These are phyloP conservation scores for Cyberlindnera samutprakarnensis DNA, from an alignment of 805 yeast genomes.

Conservation along the genomic window DNA sequence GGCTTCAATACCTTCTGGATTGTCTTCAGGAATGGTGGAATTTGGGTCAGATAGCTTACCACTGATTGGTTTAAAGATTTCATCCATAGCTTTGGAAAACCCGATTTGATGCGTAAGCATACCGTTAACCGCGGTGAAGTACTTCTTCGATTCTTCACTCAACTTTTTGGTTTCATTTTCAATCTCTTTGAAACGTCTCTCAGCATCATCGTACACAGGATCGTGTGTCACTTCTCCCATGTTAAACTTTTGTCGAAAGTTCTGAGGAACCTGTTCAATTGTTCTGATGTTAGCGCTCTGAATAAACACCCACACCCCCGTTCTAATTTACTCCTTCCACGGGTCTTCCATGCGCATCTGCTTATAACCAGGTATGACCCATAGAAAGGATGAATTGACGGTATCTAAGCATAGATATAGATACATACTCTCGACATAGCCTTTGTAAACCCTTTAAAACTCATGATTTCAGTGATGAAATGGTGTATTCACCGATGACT, in stretches of 20 bases:
- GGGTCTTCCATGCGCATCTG: too few species aligned
- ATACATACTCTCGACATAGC: conserved; percentile 50
- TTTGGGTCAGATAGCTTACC: conserved; percentile 90
- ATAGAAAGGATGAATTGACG: too few species aligned
- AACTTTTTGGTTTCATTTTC: conserved; percentile 85
- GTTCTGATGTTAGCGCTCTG: conserved; percentile 8
- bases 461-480: conserved; percentile 53
- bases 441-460: conserved; percentile 81
- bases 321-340: too few species aligned
- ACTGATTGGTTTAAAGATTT: conserved; percentile 90
- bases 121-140: conserved; percentile 85
- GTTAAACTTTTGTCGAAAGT: conserved; percentile 81
- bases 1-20: conserved; percentile 94
- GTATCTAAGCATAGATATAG: too few species aligned
- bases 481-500: too few species aligned
- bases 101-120: conserved; percentile 93
- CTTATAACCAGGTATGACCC: too few species aligned
- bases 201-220: conserved; percentile 91
- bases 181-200: conserved; percentile 88
- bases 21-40: conserved; percentile 80
- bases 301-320: too few species aligned
- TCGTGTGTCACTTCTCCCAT: conserved; percentile 79
- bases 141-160: conserved; percentile 84
- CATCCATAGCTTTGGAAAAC: conserved; percentile 92
- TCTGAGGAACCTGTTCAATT: conserved; percentile 69